Percentiles rank a stretch among this genome's conserved stretches.
Conservation (phyloP, 1,139 yeast genomes). For the Diutina mesorugosa region DNA sequence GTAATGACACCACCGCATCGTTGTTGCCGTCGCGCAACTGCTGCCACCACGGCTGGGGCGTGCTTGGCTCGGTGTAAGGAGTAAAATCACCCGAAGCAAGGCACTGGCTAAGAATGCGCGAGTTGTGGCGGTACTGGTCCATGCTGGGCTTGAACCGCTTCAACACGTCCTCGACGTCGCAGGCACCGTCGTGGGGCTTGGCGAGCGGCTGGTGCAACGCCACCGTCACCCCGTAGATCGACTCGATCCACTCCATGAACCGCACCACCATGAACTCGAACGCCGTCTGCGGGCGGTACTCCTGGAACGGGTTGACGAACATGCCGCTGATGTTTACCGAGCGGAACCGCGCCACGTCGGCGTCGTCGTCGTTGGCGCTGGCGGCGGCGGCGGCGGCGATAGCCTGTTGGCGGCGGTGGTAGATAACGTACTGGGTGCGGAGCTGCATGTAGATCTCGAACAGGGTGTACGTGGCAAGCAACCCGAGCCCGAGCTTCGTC, state of each 20-base stretch:
- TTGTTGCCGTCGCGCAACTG: background rate
- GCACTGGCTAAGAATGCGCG: slow-evolving; percentile 17
- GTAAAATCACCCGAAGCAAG: slow-evolving; percentile 11
- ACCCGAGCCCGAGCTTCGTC: slow-evolving; percentile 35
- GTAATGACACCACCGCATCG: background rate
- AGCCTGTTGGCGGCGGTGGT: slow-evolving; percentile 23
- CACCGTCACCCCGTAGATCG: slow-evolving; percentile 50
- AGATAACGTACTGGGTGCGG: slow-evolving; percentile 43
- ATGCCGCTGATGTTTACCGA: slow-evolving; percentile 60
- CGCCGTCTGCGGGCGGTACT: slow-evolving; percentile 79
- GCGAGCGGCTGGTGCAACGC: slow-evolving; percentile 22
- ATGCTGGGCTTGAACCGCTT: slow-evolving; percentile 49
- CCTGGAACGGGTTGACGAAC: slow-evolving; percentile 85
- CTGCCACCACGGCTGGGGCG: slow-evolving; percentile 5
- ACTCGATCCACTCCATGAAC: slow-evolving; percentile 54
- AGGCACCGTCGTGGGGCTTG: slow-evolving; percentile 13
- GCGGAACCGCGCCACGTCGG: slow-evolving; percentile 22
- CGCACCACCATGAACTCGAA: slow-evolving; percentile 74
- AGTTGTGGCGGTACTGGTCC: slow-evolving; percentile 21
- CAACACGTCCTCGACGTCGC: slow-evolving; percentile 36
- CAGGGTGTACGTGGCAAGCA: slow-evolving; percentile 51
- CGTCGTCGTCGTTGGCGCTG: slow-evolving; percentile 6
- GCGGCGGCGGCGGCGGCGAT: background rate
- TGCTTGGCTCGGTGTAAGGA: background rate
- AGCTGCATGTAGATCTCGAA: slow-evolving; percentile 53